Evolutionary conservation across 805 yeast species (phyloP).

Genomic region (Kurtzmaniella cleridarum): DNA sequence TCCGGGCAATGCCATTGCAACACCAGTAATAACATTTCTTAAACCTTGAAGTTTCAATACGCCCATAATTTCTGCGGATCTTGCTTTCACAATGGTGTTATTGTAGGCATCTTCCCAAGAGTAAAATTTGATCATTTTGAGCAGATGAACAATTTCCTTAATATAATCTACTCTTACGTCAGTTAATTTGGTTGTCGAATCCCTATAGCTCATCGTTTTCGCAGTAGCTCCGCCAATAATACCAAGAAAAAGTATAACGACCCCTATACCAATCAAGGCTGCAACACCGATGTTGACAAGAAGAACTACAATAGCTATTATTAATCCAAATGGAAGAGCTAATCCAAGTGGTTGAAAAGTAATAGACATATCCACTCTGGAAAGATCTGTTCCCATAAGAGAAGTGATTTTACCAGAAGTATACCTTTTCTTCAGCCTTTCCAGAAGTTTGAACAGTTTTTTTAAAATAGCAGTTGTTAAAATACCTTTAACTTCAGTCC

Average conservation of each 20-base stretch:
- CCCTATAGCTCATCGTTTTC: conserved; percentile 50
- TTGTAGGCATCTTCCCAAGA: conserved; percentile 88
- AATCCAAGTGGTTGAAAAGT: conserved; percentile 61
- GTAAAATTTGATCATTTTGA: conserved; percentile 80
- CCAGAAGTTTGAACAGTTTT: conserved; percentile 60
- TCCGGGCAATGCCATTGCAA: conserved; percentile 62
- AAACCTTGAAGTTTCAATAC: conserved; percentile 60
- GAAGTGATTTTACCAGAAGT: conserved; percentile 73
- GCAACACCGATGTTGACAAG: conserved; percentile 66
- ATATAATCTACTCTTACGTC: conserved; percentile 72
- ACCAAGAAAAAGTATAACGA: conserved; percentile 47
- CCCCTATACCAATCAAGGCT: conserved; percentile 64
- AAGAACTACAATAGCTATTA: conserved; percentile 59
- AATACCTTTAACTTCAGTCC: conserved; percentile 67
- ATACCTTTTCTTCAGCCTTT: conserved; percentile 50
- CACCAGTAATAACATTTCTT: conserved; percentile 57
- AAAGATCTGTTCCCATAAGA: conserved; percentile 73
- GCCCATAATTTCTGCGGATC: conserved; percentile 56
- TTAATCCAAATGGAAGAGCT: conserved; percentile 59
- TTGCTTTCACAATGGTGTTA: conserved; percentile 45
- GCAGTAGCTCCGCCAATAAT: conserved; percentile 44
- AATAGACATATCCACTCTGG: conserved; percentile 75
- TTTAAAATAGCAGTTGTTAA: conserved; percentile 65
- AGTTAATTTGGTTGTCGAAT: conserved; percentile 55
- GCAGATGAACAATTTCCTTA: conserved; percentile 71